A percentile compares a stretch with the other conserved stretches of the same genome.
These are phyloP conservation scores for Phanerodontia chrysosporium DNA, from an alignment of 768 basidiomycete genomes.

Conservation along the genomic window DNA sequence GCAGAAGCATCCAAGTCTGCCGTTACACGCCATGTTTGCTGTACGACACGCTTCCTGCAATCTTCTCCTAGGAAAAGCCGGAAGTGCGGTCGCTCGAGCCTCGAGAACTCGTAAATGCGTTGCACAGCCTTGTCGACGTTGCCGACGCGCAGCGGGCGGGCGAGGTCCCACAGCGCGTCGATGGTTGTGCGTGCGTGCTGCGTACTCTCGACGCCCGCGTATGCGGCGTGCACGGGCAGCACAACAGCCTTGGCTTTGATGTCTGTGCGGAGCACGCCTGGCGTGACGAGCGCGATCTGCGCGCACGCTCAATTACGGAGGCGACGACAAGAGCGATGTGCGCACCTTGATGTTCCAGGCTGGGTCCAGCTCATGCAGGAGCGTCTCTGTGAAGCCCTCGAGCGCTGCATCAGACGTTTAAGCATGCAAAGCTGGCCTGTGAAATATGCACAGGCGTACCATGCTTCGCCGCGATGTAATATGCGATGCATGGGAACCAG, in stretches of 20 bases:
- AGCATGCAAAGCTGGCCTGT: neutral
- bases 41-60: neutral
- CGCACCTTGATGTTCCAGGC: slow-evolving; percentile 44
- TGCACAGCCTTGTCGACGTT: slow-evolving; percentile 17
- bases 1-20: slow-evolving; percentile 15
- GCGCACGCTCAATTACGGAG: neutral
- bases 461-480: slow-evolving; percentile 12
- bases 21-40: slow-evolving; percentile 3
- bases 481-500: neutral
- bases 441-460: slow-evolving; percentile 7
- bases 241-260: neutral
- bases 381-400: slow-evolving; percentile 35
- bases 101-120: slow-evolving; percentile 14
- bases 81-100: slow-evolving; percentile 15
- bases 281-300: slow-evolving; percentile 18
- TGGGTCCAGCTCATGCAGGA: slow-evolving; percentile 39
- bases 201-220: neutral
- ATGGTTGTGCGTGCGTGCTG: neutral
- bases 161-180: neutral
- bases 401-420: slow-evolving; percentile 15
- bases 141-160: neutral
- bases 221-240: neutral
- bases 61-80: slow-evolving; percentile 17
- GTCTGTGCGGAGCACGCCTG: slow-evolving; percentile 14
- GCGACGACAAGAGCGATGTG: neutral